Evolutionary conservation across 108 stramenopile genomes (phyloP).

Genomic region (Schizochytrium sp.): DNA sequence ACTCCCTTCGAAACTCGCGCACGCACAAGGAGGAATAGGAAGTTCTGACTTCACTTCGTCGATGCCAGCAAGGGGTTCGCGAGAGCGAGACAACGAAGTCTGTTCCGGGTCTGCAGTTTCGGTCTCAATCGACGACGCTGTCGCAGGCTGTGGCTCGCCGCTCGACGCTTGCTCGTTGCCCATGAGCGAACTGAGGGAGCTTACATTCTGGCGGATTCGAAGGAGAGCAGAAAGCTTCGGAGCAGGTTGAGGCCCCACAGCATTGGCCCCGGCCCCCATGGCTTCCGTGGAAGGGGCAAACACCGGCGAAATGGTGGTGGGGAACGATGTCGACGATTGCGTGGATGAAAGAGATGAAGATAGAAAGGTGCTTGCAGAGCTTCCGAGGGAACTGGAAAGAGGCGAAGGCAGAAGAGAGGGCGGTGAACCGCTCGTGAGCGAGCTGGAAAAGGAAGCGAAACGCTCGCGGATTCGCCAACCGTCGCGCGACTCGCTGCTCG

Average conservation of each 20-base stretch:
- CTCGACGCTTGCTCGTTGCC: too few species aligned
- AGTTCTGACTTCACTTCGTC: not conserved
- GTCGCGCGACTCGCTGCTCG: not conserved
- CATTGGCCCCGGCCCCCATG: not conserved
- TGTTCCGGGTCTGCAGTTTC: not conserved
- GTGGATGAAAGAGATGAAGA: not conserved
- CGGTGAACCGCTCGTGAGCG: not conserved
- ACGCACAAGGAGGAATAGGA: not conserved
- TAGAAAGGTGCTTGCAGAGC: not conserved
- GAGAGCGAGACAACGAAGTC: not conserved
- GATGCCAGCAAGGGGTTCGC: not conserved
- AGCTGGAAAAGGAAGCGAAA: not conserved
- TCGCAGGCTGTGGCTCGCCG: too few species aligned
- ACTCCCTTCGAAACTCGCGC: not conserved
- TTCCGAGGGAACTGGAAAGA: not conserved
- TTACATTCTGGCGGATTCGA: not conserved
- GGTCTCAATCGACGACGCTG: not conserved
- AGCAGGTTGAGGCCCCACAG: not conserved
- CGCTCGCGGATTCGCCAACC: constrained; percentile 3
- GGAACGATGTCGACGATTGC: too few species aligned
- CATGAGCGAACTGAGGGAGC: not conserved
- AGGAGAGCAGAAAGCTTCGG: not conserved
- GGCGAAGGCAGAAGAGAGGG: not conserved
- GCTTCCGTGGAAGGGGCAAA: not conserved
- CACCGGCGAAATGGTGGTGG: not conserved